A percentile compares a stretch with the other conserved stretches of the same genome.
These are phyloP conservation scores for Sparassis latifolia DNA, from an alignment of 1,284 basidiomycete genomes.

Conservation along the genomic window DNA sequence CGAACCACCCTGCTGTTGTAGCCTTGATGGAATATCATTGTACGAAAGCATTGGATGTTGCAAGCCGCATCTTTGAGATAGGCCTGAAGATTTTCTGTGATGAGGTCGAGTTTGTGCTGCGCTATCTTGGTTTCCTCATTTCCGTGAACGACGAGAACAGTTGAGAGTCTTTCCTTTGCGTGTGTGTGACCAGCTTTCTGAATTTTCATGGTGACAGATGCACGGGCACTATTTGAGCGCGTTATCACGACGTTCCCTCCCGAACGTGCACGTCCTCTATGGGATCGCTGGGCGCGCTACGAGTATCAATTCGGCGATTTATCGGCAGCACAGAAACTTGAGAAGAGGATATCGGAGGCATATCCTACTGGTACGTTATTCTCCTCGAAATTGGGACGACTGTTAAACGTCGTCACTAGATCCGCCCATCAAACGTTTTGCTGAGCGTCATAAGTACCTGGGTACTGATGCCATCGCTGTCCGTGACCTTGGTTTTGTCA, in stretches of 20 bases:
- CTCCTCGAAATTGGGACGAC: neutral
- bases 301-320: slow-evolving; percentile 95
- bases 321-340: slow-evolving; percentile 84
- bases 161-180: slow-evolving; percentile 32
- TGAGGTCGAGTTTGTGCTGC: slow-evolving; percentile 81
- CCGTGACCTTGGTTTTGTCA: slow-evolving; percentile 79
- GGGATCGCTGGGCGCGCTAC: slow-evolving; percentile 95
- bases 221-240: slow-evolving; percentile 91
- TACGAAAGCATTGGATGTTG: slow-evolving; percentile 80
- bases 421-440: slow-evolving; percentile 86
- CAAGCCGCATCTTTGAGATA: slow-evolving; percentile 90
- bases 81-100: slow-evolving; percentile 84
- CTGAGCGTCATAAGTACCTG: slow-evolving; percentile 84
- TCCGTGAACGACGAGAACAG: slow-evolving; percentile 95
- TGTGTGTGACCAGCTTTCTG: neutral
- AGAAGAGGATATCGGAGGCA: slow-evolving; percentile 80
- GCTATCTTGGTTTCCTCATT: slow-evolving; percentile 91
- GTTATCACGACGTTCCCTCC: slow-evolving; percentile 76
- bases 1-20: slow-evolving; percentile 23
- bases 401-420: slow-evolving; percentile 40
- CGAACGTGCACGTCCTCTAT: slow-evolving; percentile 79
- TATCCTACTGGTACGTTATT: slow-evolving; percentile 69
- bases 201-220: slow-evolving; percentile 50
- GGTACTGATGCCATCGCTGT: slow-evolving; percentile 86
- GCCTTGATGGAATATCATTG: slow-evolving; percentile 96